Conservation (phyloP, 1,284 basidiomycete genomes). For the Coriolopsis trogii region DNA sequence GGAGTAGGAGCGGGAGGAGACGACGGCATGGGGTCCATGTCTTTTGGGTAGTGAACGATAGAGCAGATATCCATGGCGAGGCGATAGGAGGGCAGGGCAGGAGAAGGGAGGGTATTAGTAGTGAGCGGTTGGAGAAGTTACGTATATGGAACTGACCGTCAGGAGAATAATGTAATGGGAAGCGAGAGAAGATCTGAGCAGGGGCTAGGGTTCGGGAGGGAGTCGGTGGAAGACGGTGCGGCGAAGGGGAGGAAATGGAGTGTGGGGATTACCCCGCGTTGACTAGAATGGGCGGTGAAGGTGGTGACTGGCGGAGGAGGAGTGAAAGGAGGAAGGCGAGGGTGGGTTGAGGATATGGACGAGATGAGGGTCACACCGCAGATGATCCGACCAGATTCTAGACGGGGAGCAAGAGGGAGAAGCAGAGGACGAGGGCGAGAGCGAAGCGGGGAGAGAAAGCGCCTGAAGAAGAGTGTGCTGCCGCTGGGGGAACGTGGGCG, state of each 20-base stretch:
- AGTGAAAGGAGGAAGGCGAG: slow-evolving; percentile 9
- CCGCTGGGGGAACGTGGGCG: too few species aligned
- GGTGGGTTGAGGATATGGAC: slow-evolving; percentile 9
- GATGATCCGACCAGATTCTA: slow-evolving; percentile 23
- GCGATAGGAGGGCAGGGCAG: slow-evolving; percentile 3
- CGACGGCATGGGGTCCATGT: slow-evolving; percentile 23
- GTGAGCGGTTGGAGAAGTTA: slow-evolving; percentile 4
- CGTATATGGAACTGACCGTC: slow-evolving; percentile 18
- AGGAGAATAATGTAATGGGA: slow-evolving; percentile 5
- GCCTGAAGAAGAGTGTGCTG: slow-evolving; percentile 15
- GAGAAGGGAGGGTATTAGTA: slow-evolving; percentile 22
- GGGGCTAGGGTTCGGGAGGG: slow-evolving; percentile 20
- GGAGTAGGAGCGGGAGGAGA: slow-evolving; percentile 30
- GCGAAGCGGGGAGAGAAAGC: slow-evolving; percentile 10
- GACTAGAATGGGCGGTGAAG: slow-evolving; percentile 11
- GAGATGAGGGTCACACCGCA: slow-evolving; percentile 15
- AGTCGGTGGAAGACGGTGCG: slow-evolving; percentile 15
- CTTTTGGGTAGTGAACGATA: slow-evolving; percentile 18
- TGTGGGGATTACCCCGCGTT: slow-evolving; percentile 22
- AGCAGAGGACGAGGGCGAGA: slow-evolving; percentile 6
- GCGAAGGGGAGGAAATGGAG: slow-evolving; percentile 13
- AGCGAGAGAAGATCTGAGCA: slow-evolving; percentile 19
- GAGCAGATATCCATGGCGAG: slow-evolving; percentile 22
- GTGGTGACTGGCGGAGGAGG: slow-evolving; percentile 5
- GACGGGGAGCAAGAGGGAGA: slow-evolving; percentile 1